Base-by-base conservation (phyloP, 257 asterid species). In the Schizonepeta tenuifolia region DNA sequence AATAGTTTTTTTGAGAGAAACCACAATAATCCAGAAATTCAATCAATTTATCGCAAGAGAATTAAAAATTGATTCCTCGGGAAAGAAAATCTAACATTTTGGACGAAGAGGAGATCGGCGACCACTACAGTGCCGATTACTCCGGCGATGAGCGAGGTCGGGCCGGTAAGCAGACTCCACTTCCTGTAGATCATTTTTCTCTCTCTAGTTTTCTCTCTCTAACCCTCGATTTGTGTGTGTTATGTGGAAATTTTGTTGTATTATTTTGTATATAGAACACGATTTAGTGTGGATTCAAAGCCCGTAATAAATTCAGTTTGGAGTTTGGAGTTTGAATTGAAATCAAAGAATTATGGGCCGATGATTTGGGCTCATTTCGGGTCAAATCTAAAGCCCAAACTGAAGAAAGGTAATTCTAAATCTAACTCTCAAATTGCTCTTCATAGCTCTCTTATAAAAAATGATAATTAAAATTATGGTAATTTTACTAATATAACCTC, bases 101-200 rank as follows among this genome's bases (percentile, higher is more conserved):
- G 85, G 62, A 89, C 38, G 79, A 91, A 89, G 78, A 87, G 75
- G 71, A 83, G 83, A 59, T 90, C 86, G 71, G 81, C 86, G 4
- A 85, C 93, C 77, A 91, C 88, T 21, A 86, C 81, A 7, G 92
- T 33, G 46, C 90, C 96, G 61, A 91, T 72, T 66, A 89, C 79
- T 26, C 88, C 89, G 68, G 79, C 87, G 68, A 87, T 71, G 43
- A 91, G 79, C 54, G 87, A 80, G 10, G 79, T 77, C 6, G 96
- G 94, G 12, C 92, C 96, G 2, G 96, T 91, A 4, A 87, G 80
- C 87, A 91, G 74, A 81, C 96, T 91, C 96, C 96, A 89, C 50
- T 89, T 91, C 65, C 96, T 72, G 92, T 84, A 72, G 10, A 91
- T 91, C 97, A 91, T 91, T 70, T 55, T 84, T 40, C 69, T 59